Evolutionary conservation across 352 stramenopile genomes (phyloP).

Genomic region (Peronosclerospora sorghi): DNA sequence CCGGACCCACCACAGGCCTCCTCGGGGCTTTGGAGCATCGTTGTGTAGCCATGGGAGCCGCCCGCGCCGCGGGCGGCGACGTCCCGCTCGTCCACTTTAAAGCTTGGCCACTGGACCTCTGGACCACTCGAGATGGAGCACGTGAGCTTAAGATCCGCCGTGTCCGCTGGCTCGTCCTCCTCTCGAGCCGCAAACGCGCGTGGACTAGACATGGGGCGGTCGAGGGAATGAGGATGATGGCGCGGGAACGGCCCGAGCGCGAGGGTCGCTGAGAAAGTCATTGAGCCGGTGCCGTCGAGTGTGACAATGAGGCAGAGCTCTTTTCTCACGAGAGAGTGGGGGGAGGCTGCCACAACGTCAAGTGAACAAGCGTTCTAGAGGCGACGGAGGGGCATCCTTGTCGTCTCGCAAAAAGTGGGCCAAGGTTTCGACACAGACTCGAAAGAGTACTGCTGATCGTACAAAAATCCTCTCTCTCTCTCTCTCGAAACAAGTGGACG

Average conservation of each 20-base stretch:
- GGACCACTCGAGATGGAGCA: conserved; percentile 12
- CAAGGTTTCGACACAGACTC: too few relatives aligned
- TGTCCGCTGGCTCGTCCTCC: conserved; percentile 10
- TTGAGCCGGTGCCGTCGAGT: conserved; percentile 8
- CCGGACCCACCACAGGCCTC: not conserved
- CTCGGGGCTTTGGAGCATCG: too few relatives aligned
- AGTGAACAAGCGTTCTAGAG: too few relatives aligned
- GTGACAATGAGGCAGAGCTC: conserved; percentile 9
- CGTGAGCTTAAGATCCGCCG: conserved; percentile 6
- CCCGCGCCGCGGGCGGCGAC: not conserved
- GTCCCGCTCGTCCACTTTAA: conserved; percentile 22
- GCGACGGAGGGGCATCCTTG: conserved; percentile 25
- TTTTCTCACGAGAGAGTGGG: conserved; percentile 4
- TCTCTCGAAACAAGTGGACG: conserved; percentile 13
- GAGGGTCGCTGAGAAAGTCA: conserved; percentile 25
- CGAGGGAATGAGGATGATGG: conserved; percentile 16
- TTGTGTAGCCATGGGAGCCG: conserved; percentile 1
- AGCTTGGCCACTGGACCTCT: conserved; percentile 15
- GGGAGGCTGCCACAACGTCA: too few relatives aligned
- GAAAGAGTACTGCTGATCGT: too few relatives aligned
- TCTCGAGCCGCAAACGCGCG: not conserved
- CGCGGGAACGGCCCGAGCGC: conserved; percentile 17
- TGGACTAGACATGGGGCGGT: conserved; percentile 16
- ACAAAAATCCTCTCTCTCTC: too few relatives aligned
- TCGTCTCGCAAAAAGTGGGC: conserved; percentile 9